Base-by-base conservation (phyloP, 495 filamentous ascomycete species). In the Neurospora cerealis region DNA sequence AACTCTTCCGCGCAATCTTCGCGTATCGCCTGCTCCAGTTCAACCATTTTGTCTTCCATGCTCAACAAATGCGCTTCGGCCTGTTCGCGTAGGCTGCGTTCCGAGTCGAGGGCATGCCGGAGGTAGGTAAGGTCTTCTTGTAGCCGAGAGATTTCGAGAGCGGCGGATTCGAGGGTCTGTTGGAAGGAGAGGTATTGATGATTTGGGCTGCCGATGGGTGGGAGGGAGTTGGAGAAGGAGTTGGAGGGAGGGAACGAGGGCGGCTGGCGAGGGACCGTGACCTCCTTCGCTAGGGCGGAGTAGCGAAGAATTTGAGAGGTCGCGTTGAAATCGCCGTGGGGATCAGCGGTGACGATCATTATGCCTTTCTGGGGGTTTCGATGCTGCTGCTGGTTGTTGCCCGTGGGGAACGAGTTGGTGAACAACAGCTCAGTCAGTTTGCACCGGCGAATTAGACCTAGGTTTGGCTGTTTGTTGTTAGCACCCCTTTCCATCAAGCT, bases 291-390 rank as follows among this genome's bases (percentile, higher is more conserved):
- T 5, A 98, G 87, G 10, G 96, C 96, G 36, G 94, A 97, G 80
- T 99, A 99, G 17, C 96, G 92, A 5, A 99, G 85, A 41, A 99
- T 98, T 80, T 99, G 96, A 32, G 93, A 94, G 0, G 96, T 98
- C 24, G 96, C 93, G 77, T 98, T 98, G 85, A 93, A 97, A 80
- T 99, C 96, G 15, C 96, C 96, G 19, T 92, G 77, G 0, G 96
- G 95, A 79, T 99, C 96, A 0, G 96, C 96, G 2, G 96, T 97
- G 24, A 98, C 96, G 60, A 98, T 92, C 96, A 99, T 98, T 77
- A 95, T 88, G 0, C 92, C 93, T 79, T 93, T 96, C 80, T 97
- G 95, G 0, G 93, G 91, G 28, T 87, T 87, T 1, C 85, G 83
- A 70, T 77, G 76, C 7, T 80, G 77, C 7, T 72, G 77, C 17